These are phyloP conservation scores for Arthrinium puccinioides DNA, from an alignment of 2,329 filamentous ascomycete species.

Conservation along the genomic window DNA sequence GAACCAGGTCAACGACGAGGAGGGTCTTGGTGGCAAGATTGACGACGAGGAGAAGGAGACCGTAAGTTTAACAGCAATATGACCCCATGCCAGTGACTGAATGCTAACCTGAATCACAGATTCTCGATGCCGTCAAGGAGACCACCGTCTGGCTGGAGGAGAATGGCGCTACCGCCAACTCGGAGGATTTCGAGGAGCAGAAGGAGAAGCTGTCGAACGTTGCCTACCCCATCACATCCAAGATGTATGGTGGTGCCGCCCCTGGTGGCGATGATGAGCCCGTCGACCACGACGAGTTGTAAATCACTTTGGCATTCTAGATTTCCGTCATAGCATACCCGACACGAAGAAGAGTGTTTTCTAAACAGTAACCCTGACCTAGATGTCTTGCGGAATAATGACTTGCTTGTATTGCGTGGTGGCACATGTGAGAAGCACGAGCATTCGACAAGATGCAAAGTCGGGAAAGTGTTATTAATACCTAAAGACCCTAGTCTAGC, in stretches of 20 bases:
- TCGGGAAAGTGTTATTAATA: too few relatives aligned
- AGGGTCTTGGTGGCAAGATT: conserved; percentile 96
- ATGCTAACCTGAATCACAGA: conserved; percentile 38
- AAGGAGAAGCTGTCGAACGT: conserved; percentile 98
- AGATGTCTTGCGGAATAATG: background rate
- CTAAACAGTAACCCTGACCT: conserved; percentile 2
- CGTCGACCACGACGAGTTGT: conserved; percentile 69
- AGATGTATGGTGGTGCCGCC: conserved; percentile 72
- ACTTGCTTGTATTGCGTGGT: too few relatives aligned
- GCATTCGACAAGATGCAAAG: too few relatives aligned
- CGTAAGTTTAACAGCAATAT: conserved; percentile 39
- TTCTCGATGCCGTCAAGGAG: conserved; percentile 96
- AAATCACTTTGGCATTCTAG: conserved; percentile 30
- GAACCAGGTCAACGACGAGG: conserved; percentile 97
- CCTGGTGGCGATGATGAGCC: conserved; percentile 65
- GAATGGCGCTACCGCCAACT: conserved; percentile 75
- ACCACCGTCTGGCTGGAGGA: conserved; percentile 93
- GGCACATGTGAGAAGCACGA: too few relatives aligned
- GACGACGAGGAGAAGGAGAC: conserved; percentile 98
- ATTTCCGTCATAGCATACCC: conserved; percentile 23
- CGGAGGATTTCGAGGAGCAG: conserved; percentile 98
- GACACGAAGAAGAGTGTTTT: conserved; percentile 6
- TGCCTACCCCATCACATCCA: conserved; percentile 97
- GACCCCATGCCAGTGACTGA: conserved; percentile 2
- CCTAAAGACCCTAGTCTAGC: too few relatives aligned